Percentiles rank a stretch among this genome's conserved stretches.
These are phyloP conservation scores for Hypomontagnella submonticulosa DNA, from an alignment of 495 filamentous ascomycete genomes.

Conservation along the genomic window DNA sequence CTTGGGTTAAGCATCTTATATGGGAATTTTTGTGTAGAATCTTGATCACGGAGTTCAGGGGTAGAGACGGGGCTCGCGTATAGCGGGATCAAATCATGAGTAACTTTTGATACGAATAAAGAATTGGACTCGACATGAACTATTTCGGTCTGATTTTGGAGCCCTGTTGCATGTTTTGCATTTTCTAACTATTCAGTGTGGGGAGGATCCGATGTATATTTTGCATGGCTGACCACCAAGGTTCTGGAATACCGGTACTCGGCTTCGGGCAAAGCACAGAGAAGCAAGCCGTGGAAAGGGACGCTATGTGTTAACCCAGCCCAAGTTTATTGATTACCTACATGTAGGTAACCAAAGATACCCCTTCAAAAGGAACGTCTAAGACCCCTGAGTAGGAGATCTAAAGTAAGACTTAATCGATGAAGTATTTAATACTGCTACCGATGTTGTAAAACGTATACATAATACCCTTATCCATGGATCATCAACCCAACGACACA, in stretches of 20 bases:
- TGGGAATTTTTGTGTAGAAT: constrained; percentile 21
- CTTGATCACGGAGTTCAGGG: constrained; percentile 24
- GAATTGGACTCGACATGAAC: background rate
- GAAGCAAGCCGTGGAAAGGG: too few relatives aligned
- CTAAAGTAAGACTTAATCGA: background rate
- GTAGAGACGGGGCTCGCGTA: constrained; percentile 17
- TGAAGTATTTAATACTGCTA: background rate
- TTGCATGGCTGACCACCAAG: too few relatives aligned
- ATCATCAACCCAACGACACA: background rate
- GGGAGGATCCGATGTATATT: too few relatives aligned
- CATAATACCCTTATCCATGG: background rate
- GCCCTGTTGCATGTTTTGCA: too few relatives aligned
- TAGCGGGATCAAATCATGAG: constrained; percentile 13
- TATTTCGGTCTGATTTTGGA: too few relatives aligned
- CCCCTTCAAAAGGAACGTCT: background rate
- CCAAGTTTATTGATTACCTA: too few relatives aligned
- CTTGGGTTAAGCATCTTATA: constrained; percentile 15
- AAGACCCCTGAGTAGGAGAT: background rate
- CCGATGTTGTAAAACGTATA: constrained; percentile 19
- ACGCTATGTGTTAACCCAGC: too few relatives aligned
- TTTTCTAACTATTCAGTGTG: too few relatives aligned
- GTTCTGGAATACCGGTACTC: too few relatives aligned
- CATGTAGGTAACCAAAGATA: too few relatives aligned
- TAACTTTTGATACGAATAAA: constrained; percentile 1
- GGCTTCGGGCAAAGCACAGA: too few relatives aligned